These are phyloP conservation scores for Hypoxylon lenormandii DNA, from an alignment of 495 filamentous ascomycete species.

Conservation along the genomic window DNA sequence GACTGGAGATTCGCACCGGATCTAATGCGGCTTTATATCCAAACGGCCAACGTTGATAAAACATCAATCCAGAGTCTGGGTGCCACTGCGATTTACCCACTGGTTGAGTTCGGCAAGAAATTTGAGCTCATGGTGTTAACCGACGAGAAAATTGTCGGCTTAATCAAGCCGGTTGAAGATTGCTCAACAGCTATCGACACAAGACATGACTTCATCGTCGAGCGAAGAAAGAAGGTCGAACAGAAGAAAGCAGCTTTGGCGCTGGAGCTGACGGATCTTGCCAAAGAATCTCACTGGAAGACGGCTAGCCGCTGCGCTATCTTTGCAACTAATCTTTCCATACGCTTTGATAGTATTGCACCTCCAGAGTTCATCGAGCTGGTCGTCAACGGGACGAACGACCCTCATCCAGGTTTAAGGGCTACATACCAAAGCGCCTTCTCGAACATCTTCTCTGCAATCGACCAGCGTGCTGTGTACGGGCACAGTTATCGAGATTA, in stretches of 20 bases:
- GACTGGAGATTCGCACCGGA: constrained; percentile 93
- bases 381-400: constrained; percentile 84
- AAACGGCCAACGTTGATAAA: constrained; percentile 89
- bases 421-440: constrained; percentile 83
- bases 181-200: constrained; percentile 72
- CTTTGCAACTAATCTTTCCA: constrained; percentile 86
- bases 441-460: constrained; percentile 79
- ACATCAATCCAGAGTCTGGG: constrained; percentile 92
- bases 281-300: constrained; percentile 90
- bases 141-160: constrained; percentile 76
- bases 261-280: constrained; percentile 80
- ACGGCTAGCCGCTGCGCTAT: constrained; percentile 87
- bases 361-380: constrained; percentile 83
- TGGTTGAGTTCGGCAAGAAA: constrained; percentile 90
- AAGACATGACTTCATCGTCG: constrained; percentile 75
- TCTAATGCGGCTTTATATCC: constrained; percentile 87
- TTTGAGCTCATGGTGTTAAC: constrained; percentile 87
- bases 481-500: constrained; percentile 86
- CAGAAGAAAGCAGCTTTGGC: constrained; percentile 83
- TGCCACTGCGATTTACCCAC: constrained; percentile 79
- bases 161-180: constrained; percentile 78
- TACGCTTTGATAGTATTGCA: constrained; percentile 88
- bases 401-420: constrained; percentile 87
- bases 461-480: constrained; percentile 88
- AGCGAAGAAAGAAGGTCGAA: constrained; percentile 80